Evolutionary conservation across 495 filamentous ascomycete genomes (phyloP).

Genomic region (Tuber microsphaerosporum): DNA sequence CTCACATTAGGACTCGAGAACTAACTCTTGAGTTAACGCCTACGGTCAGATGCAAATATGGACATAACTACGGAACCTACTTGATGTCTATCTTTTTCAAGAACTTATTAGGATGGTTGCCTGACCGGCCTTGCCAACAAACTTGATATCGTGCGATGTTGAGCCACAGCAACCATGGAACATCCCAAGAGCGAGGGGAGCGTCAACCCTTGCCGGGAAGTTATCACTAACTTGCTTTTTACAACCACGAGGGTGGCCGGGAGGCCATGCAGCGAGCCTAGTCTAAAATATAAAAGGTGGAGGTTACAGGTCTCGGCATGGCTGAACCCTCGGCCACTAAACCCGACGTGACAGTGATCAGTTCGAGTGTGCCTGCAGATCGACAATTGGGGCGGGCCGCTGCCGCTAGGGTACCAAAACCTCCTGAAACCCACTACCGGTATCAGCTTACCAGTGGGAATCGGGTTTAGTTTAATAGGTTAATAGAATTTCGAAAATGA

Average conservation of each 20-base stretch:
- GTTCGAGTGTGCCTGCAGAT: background rate
- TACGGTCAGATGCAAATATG: background rate
- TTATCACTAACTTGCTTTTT: too few relatives aligned
- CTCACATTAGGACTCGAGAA: background rate
- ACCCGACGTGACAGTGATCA: background rate
- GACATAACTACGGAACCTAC: background rate
- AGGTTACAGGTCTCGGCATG: too few relatives aligned
- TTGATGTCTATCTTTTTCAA: background rate
- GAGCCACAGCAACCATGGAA: background rate
- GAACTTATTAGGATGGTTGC: background rate
- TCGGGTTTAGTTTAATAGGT: background rate
- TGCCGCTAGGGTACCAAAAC: background rate
- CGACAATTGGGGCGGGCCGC: background rate
- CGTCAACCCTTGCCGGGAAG: background rate
- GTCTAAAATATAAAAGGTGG: too few relatives aligned
- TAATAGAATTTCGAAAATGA: background rate
- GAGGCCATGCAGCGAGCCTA: too few relatives aligned
- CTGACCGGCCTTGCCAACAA: background rate
- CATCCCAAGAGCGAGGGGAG: background rate
- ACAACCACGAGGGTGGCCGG: too few relatives aligned
- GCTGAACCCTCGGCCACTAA: background rate
- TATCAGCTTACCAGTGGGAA: too few relatives aligned
- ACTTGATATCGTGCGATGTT: background rate
- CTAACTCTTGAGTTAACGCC: background rate
- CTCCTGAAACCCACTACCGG: too few relatives aligned